Percentiles rank a stretch among this genome's conserved stretches.
phyloP scores from a whole-genome alignment of 2,329 filamentous ascomycete species.

The Madurella fahalii region DNA sequence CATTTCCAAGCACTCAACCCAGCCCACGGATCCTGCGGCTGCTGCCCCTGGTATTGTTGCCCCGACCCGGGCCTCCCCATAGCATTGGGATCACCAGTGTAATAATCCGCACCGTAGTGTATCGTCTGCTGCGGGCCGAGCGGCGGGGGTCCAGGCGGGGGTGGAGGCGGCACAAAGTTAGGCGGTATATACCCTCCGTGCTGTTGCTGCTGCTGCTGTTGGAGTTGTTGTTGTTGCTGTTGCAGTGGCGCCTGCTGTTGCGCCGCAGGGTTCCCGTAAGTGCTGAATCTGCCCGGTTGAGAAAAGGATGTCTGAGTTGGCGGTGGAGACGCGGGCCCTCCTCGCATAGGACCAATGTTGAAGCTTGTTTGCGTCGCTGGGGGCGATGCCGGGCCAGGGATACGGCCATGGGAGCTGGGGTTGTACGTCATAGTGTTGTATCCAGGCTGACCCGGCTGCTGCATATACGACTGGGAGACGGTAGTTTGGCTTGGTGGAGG shows the following conservation, averaged over 20 bases:
- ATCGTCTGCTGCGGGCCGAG: constrained; percentile 60
- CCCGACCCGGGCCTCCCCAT: constrained; percentile 28
- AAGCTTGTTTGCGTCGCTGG: constrained; percentile 58
- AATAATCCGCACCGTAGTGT: constrained; percentile 42
- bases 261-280: constrained; percentile 43
- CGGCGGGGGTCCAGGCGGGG: constrained; percentile 59
- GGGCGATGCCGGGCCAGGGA: constrained; percentile 54
- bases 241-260: constrained; percentile 40
- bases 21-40: constrained; percentile 60
- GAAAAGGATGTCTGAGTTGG: constrained; percentile 53
- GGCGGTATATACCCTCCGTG: constrained; percentile 44
- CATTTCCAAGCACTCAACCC: constrained; percentile 67
- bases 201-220: constrained; percentile 36
- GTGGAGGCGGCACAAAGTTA: constrained; percentile 60
- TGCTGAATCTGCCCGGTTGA: constrained; percentile 47
- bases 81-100: constrained; percentile 18
- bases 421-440: constrained; percentile 42
- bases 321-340: constrained; percentile 53
- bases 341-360: constrained; percentile 37
- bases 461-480: constrained; percentile 43
- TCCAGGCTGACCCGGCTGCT: constrained; percentile 30
- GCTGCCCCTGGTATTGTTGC: constrained; percentile 40
- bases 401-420: constrained; percentile 56
- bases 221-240: constrained; percentile 33
- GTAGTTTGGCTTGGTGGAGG: constrained; percentile 48